Base-by-base conservation (phyloP, 2,329 filamentous ascomycete species). In the Aspergillus aculeatus region DNA sequence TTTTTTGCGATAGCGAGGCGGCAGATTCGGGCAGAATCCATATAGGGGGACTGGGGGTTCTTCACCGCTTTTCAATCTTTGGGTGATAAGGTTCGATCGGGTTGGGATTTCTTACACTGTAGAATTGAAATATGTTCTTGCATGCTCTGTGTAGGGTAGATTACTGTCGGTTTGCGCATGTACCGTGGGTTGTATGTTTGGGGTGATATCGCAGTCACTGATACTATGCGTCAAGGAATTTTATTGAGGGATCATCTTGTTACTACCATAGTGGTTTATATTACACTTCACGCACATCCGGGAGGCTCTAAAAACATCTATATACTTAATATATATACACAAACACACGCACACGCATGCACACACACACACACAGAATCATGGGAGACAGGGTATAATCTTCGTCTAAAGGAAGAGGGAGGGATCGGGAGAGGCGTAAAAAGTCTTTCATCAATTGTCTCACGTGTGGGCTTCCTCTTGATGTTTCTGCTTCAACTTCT, bases 401-500 rank as follows among this genome's bases (percentile, higher is more conserved):
- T 19, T n/a, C 14, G 16, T 19, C 16, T 44, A 16, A 35, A 35
- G 32, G 11, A 16, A 16, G 32, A 35, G 5, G 12, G 32, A 35
- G 32, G 14, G 16, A 19, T 44, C 6, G 14, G 38, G 38, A 44
- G 38, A 44, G 38, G 16, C 16, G 32, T 35, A 16, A 12, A 32
- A 41, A 19, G 16, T 19, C 38, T 19, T 19, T 29, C 14, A 44
- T 16, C 38, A 5, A 12, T 41, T 35, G 32, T 29, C 21, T 68
- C 61, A 73, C 24, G 57, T 23, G n/a, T 54, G 50, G 21, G 56
- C 65, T n/a, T 82, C 85, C 57, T 80, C 85, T 54, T 81, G 75
- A 72, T 93, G 90, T 75, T 86, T 89, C 75, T 90, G 83, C 76
- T 91, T 94, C 62, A 99, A 76, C 74, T 82, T 89, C 83, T 98